Conservation (phyloP, 768 basidiomycete species). For the Steccherinum ochraceum region DNA sequence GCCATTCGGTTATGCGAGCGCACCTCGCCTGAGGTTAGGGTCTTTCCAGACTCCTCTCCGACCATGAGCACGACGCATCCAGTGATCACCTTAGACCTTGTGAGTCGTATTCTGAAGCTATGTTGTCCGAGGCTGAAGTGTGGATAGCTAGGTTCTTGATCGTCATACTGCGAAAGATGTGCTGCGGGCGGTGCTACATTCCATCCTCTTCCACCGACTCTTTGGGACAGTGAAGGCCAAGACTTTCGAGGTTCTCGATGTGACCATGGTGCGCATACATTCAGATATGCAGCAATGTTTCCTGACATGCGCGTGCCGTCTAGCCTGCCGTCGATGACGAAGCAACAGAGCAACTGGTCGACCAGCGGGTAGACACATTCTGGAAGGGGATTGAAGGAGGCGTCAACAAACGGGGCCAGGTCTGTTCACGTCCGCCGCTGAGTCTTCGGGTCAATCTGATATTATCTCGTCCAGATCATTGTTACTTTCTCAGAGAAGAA, state of each 20-base stretch:
- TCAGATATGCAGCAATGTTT: background rate
- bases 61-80: conserved; percentile 3
- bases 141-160: conserved; percentile 54
- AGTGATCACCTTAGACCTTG: conserved; percentile 9
- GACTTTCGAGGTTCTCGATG: conserved; percentile 74
- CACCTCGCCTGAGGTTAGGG: too few species aligned
- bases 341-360: conserved; percentile 63
- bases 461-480: conserved; percentile 36
- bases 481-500: conserved; percentile 75
- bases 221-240: conserved; percentile 76
- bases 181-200: conserved; percentile 69
- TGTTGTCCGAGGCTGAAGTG: conserved; percentile 8
- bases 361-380: conserved; percentile 71
- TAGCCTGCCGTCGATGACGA: conserved; percentile 76
- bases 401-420: conserved; percentile 63
- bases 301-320: too few species aligned
- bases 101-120: background rate
- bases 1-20: too few species aligned
- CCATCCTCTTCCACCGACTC: conserved; percentile 77
- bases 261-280: conserved; percentile 61
- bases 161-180: conserved; percentile 68
- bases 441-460: background rate
- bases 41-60: too few species aligned
- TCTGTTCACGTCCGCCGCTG: conserved; percentile 23
- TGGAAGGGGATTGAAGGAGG: conserved; percentile 71